Conservation (phyloP, 2,329 filamentous ascomycete genomes). For the Microsporum canis region DNA sequence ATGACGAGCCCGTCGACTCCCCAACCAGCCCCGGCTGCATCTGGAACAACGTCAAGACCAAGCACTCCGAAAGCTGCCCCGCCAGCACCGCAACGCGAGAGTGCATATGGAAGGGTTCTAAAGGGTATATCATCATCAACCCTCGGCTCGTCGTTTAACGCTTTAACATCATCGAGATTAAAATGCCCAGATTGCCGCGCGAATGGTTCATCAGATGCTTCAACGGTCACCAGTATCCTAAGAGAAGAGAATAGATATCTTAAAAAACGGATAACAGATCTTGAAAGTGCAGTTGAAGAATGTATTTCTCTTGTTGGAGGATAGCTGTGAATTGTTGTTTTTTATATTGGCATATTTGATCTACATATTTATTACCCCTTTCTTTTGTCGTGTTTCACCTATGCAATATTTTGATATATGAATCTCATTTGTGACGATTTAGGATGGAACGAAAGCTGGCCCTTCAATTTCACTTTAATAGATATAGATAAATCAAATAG, state of each 20-base stretch:
- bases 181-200: conserved; percentile 35
- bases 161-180: conserved; percentile 17
- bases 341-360: not conserved
- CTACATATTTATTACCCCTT: not conserved
- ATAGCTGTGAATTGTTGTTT: not conserved
- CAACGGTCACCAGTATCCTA: conserved; percentile 42
- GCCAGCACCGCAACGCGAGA: conserved; percentile 20
- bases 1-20: conserved; percentile 19
- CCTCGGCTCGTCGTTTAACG: conserved; percentile 23
- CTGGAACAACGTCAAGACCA: conserved; percentile 15
- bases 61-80: conserved; percentile 20
- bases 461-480: not conserved
- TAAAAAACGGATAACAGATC: conserved; percentile 41
- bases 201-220: conserved; percentile 37
- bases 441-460: not conserved
- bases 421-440: not conserved
- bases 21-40: not conserved
- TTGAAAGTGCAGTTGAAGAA: conserved; percentile 46
- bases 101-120: conserved; percentile 35
- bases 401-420: not conserved
- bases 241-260: conserved; percentile 45
- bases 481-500: conserved; percentile 3
- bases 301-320: conserved; percentile 43
- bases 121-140: conserved; percentile 30
- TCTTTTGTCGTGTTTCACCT: not conserved